Evolutionary conservation across 2,329 filamentous ascomycete species (phyloP).

Genomic region (Didymella arachidicola): DNA sequence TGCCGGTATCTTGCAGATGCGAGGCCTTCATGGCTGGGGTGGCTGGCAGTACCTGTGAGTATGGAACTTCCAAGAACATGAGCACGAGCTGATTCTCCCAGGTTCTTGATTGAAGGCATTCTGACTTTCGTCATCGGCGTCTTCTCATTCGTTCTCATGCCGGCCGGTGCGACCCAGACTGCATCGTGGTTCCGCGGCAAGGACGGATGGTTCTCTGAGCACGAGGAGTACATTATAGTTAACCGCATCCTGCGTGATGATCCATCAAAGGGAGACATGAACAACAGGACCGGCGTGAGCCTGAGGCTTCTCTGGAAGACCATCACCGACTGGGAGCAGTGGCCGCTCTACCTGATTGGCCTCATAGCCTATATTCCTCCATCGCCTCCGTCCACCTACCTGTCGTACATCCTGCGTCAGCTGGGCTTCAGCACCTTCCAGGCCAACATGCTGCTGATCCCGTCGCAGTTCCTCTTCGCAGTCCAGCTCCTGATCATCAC

Average conservation of each 20-base stretch:
- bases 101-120: conserved; percentile 63
- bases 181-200: conserved; percentile 63
- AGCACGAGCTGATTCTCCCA: conserved; percentile 46
- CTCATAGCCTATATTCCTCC: conserved; percentile 55
- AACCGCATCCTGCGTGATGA: conserved; percentile 68
- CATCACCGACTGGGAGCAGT: conserved; percentile 42
- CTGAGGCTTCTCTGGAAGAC: conserved; percentile 32
- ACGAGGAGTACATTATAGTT: conserved; percentile 68
- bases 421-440: conserved; percentile 70
- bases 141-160: conserved; percentile 64
- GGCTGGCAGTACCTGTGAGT: conserved; percentile 52
- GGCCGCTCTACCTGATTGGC: conserved; percentile 46
- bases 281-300: conserved; percentile 42
- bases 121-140: conserved; percentile 64
- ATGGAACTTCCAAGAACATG: conserved; percentile 25
- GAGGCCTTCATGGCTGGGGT: conserved; percentile 51
- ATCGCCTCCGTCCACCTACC: conserved; percentile 36
- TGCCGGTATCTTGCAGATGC: conserved; percentile 53
- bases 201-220: conserved; percentile 68
- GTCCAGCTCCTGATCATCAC: conserved; percentile 56
- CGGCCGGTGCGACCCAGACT: conserved; percentile 57
- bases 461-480: conserved; percentile 50
- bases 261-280: conserved; percentile 64
- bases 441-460: conserved; percentile 70
- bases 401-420: conserved; percentile 65